Evolutionary conservation across 1,284 basidiomycete species (phyloP), one percentile per base, ranked within the genome.

Genomic region (Pseudozyma tsukubaensis): DNA sequence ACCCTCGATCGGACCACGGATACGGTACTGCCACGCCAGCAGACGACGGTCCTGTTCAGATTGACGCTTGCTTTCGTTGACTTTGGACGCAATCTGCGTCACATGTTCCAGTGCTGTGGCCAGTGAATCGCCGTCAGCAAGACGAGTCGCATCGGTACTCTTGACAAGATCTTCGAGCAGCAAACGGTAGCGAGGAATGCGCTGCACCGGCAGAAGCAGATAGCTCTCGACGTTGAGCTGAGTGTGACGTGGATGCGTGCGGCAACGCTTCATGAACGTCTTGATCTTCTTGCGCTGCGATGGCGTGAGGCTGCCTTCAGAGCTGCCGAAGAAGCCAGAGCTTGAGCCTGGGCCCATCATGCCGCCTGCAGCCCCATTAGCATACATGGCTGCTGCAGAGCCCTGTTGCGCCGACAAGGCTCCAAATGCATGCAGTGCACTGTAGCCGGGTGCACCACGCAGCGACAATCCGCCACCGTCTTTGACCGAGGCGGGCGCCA

Each of bases 211-310:
- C 45, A 99, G 89, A 7, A 99, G 88, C 32, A 99, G 86, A 84
- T 99, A 99, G 10, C 92, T 92, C 86, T 99, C 95, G 73, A 99
- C 86, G 83, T 94, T 97, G 70, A 99, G 89, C 85, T 99, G 97
- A n/a, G 92, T 92, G 86, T 99, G 97, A 42, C 91, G 88, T 3
- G 94, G 94, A 57, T 86, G 80, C 1, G 78, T 72, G 29, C 83
- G 80, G 67, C 84, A 85, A 16, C 67, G 72, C 65, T 82, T 80
- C 66, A 85, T 70, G 59, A 83, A 84, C 10, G 68, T 61, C 50
- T 67, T 70, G 60, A 83, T 69, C 50, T 68, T 61, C 64, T 80
- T 80, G 45, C 64, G 63, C 63, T 81, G 76, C 35, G 62, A 68
- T 4, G 63, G 59, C 18, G 76, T 42, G 29, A 81, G 53, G 3